phyloP scores from a whole-genome alignment of 2,329 filamentous ascomycete species.

The Colletotrichum tropicicola region DNA sequence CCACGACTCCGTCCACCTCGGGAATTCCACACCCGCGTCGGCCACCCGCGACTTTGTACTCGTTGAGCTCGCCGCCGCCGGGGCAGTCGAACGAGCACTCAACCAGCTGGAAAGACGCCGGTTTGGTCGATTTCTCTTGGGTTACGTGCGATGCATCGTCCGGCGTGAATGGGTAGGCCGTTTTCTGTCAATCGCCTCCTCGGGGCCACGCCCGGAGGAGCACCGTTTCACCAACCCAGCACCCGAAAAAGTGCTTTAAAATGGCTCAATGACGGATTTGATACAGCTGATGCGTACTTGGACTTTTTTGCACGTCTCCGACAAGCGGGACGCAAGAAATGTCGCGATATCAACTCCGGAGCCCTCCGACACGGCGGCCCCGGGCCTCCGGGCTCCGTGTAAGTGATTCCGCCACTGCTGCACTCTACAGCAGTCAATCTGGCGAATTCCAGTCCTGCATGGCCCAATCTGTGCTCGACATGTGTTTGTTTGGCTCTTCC shows the following conservation, averaged over 20 bases:
- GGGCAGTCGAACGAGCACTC: constrained; percentile 50
- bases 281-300: too few relatives aligned
- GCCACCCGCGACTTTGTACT: constrained; percentile 70
- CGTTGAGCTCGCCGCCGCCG: constrained; percentile 60
- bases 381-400: constrained; percentile 23
- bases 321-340: not conserved
- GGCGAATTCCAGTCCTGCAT: not conserved
- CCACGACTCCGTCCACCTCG: constrained; percentile 41
- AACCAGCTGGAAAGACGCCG: constrained; percentile 30
- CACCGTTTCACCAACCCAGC: constrained; percentile 13
- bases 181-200: constrained; percentile 27
- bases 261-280: not conserved
- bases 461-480: constrained; percentile 1
- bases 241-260: not conserved
- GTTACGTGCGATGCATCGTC: not conserved
- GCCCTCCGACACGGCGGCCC: not conserved
- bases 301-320: constrained; percentile 1
- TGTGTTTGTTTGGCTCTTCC: constrained; percentile 16
- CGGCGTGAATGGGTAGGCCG: constrained; percentile 21
- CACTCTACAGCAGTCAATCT: not conserved
- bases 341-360: constrained; percentile 22
- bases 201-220: constrained; percentile 10
- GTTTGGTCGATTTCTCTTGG: not conserved
- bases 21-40: constrained; percentile 42
- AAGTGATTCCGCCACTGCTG: constrained; percentile 18